Evolutionary conservation across 2,329 filamentous ascomycete species (phyloP).

Genomic region (Lachnellula suecica): DNA sequence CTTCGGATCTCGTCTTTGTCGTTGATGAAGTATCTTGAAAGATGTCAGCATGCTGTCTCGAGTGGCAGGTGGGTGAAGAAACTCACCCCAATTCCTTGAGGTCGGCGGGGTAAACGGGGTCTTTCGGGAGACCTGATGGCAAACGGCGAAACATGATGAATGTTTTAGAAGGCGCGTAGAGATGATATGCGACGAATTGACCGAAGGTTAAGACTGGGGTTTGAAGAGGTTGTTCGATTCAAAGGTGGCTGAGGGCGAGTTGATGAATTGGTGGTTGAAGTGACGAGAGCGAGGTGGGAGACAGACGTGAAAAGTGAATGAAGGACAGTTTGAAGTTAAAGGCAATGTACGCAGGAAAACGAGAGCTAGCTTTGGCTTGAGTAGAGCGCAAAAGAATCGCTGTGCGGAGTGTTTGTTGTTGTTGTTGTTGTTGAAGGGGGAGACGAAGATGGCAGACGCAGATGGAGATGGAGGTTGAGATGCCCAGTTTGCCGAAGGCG

Average conservation of each 20-base stretch:
- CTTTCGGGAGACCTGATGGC: slow-evolving; percentile 66
- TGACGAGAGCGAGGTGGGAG: too few species aligned
- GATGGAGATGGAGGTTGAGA: neutral
- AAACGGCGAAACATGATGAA: slow-evolving; percentile 72
- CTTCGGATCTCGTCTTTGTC: slow-evolving; percentile 72
- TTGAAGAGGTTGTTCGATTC: too few species aligned
- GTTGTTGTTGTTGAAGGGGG: neutral
- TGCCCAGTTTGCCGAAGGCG: neutral
- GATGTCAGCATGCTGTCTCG: slow-evolving; percentile 10
- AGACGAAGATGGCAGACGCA: neutral
- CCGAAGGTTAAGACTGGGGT: too few species aligned
- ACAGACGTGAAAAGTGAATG: too few species aligned
- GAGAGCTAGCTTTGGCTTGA: too few species aligned
- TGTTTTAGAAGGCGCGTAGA: neutral
- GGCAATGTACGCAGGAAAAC: too few species aligned
- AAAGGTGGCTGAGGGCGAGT: too few species aligned
- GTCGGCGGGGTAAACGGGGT: slow-evolving; percentile 64
- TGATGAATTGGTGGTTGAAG: too few species aligned
- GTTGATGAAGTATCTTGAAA: slow-evolving; percentile 73
- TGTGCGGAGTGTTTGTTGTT: too few species aligned
- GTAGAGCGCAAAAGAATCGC: too few species aligned
- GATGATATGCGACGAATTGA: too few species aligned
- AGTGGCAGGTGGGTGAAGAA: neutral
- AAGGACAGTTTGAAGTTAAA: too few species aligned
- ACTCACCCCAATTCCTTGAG: slow-evolving; percentile 71